A percentile compares a stretch with the other conserved stretches of the same genome.
These are phyloP conservation scores for Colletotrichum orchidophilum DNA, from an alignment of 2,329 filamentous ascomycete species.

Conservation along the genomic window DNA sequence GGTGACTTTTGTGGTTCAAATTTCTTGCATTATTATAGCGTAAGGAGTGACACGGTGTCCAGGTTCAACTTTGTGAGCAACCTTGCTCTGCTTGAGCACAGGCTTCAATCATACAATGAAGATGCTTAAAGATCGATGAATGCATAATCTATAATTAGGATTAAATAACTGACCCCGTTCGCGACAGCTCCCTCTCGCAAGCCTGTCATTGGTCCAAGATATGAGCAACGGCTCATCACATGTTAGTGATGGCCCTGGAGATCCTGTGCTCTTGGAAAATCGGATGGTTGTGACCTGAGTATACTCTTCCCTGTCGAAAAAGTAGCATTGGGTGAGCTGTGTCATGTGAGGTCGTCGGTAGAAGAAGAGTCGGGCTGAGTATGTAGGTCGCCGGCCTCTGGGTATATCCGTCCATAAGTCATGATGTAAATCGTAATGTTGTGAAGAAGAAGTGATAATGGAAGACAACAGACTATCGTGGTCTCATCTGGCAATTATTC, in stretches of 20 bases:
- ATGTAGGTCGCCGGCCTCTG: conserved; percentile 33
- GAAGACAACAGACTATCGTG: not conserved
- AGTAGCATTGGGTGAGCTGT: not conserved
- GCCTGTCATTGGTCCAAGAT: accelerated
- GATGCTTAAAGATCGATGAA: not conserved
- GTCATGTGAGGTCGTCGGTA: not conserved
- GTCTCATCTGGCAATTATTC: not conserved
- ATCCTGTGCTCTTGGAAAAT: not conserved
- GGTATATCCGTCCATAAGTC: conserved; percentile 29
- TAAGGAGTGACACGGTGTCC: not conserved
- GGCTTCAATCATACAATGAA: not conserved
- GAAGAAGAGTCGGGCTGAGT: conserved; percentile 30
- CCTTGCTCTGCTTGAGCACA: not conserved
- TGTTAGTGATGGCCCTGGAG: no score
- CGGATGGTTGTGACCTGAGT: not conserved
- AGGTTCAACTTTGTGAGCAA: not conserved
- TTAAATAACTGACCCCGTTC: not conserved
- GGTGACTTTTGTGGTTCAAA: no score
- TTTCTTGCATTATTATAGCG: not conserved
- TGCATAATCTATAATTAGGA: conserved; percentile 17
- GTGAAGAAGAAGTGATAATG: not conserved
- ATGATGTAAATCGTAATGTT: not conserved
- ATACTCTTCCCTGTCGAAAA: not conserved
- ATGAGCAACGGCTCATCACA: not conserved
- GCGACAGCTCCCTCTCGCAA: not conserved